Base-by-base conservation (phyloP, 192 early-diverging fungal species). In the Mortierella antarctica region DNA sequence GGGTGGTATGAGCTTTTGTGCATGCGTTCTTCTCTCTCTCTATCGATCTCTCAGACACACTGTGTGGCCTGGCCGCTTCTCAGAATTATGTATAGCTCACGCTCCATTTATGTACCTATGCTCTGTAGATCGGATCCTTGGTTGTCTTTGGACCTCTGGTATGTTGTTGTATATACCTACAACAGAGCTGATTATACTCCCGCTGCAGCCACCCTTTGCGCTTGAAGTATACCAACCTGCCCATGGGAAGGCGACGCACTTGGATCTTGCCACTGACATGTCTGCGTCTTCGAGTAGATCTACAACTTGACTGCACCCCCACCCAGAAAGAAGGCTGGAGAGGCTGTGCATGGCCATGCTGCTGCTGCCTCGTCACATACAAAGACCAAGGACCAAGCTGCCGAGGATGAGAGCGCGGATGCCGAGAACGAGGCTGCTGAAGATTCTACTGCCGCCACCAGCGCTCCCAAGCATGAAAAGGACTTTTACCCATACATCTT, bases 81-180 rank as follows among this genome's bases (percentile, higher is more conserved):
- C 31, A 31, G 31, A 31, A 31, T 31, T 1, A 59, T 57, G 0
- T 5, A 49, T 49, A 17, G 7, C 14, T 45, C 10, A 14, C 40
- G 4, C 50, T n/a, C 21, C 11, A 9, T 52, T 59, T 73, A 13
- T 6, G 6, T 44, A 40, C 11, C 2, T 52, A 18, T 42, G 21
- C 6, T 52, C 20, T 21, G 13, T 72, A 80, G 77, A 74, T 88
- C 55, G 87, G 87, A n/a, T 88, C 87, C 10, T 64, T 88, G 49
- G 20, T 86, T 15, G 50, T 88, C 39, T 88, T 88, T 72, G 84
- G 84, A 6, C 86, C 86, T 21, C 51, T 87, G 77, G 77, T 80
- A 80, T 57, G 62, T 46, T 23, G 31, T n/a, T n/a, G n/a, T n/a
- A 40, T 17, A 7, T 55, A 20, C 12, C 1, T 17, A 17, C 49